These are phyloP conservation scores for Stevia rebaudiana DNA, from an alignment of 140 eudicot species.

Conservation along the genomic window DNA sequence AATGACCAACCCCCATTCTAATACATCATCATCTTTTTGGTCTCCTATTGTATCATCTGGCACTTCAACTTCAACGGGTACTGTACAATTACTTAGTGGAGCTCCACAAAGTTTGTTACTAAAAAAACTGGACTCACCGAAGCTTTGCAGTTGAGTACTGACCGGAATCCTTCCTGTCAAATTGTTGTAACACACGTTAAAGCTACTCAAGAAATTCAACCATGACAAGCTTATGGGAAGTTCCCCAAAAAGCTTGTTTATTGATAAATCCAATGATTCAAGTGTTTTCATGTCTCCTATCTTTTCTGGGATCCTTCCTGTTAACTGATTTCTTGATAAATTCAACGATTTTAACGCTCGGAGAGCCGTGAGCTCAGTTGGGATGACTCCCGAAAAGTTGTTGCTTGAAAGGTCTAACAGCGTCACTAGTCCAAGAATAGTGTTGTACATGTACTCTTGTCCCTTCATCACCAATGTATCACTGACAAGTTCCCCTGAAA, in stretches of 20 bases:
- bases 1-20: slow-evolving; percentile 20
- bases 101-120: slow-evolving; percentile 28
- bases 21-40: slow-evolving; percentile 2
- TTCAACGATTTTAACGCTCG: slow-evolving; percentile 15
- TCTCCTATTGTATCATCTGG: not conserved
- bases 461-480: slow-evolving; percentile 27
- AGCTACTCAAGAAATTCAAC: slow-evolving; percentile 13
- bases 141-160: slow-evolving; percentile 22
- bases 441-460: slow-evolving; percentile 1
- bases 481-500: not conserved
- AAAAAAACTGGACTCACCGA: slow-evolving; percentile 14
- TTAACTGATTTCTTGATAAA: slow-evolving; percentile 25
- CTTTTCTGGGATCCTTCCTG: slow-evolving; percentile 24
- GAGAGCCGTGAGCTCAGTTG: slow-evolving; percentile 20
- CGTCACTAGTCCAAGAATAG: not conserved
- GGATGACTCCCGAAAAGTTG: slow-evolving; percentile 23
- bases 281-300: slow-evolving; percentile 20
- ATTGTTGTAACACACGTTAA: slow-evolving; percentile 13
- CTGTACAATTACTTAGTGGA: slow-evolving; percentile 16
- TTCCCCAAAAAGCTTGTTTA: slow-evolving; percentile 25
- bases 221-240: slow-evolving; percentile 20
- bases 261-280: slow-evolving; percentile 28
- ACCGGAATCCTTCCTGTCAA: slow-evolving; percentile 21
- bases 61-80: slow-evolving; percentile 9
- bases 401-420: slow-evolving; percentile 23